phyloP scores from a whole-genome alignment of 2,329 filamentous ascomycete genomes.

The Pseudogymnoascus destructans region DNA sequence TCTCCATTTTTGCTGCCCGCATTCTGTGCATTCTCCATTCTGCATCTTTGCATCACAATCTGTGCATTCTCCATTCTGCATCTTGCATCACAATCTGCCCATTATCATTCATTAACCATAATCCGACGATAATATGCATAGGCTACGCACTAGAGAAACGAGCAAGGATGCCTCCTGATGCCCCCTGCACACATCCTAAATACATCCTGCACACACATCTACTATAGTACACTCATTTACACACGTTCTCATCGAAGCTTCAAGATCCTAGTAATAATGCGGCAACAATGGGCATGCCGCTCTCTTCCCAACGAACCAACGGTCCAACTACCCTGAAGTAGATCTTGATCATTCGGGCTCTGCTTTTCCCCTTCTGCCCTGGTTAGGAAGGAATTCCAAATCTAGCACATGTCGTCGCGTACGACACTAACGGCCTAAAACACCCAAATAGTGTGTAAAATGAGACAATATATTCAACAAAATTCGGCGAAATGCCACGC shows the following conservation, averaged over 20 bases:
- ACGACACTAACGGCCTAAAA: not conserved
- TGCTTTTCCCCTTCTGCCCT: not conserved
- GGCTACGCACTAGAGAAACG: not conserved
- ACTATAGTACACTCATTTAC: not conserved
- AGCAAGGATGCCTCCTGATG: not conserved
- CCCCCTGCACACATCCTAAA: not conserved
- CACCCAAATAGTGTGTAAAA: not conserved
- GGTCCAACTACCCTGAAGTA: not conserved
- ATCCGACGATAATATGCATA: not conserved
- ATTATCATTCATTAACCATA: not conserved
- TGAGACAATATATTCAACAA: slow-evolving; percentile 1
- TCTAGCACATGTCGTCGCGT: not conserved
- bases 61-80: not conserved
- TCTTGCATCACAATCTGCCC: not conserved
- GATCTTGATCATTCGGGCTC: not conserved
- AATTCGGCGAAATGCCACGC: not conserved
- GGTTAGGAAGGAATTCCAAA: not conserved
- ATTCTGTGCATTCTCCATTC: not conserved
- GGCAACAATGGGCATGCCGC: not conserved
- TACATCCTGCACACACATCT: not conserved
- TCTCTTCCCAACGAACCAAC: not conserved
- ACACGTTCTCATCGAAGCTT: not conserved
- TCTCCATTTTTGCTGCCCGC: not conserved
- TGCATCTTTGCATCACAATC: not conserved
- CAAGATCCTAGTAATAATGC: not conserved